These are phyloP conservation scores for Strigomonas oncopelti DNA, from an alignment of 208 protist genomes.

Conservation along the genomic window DNA sequence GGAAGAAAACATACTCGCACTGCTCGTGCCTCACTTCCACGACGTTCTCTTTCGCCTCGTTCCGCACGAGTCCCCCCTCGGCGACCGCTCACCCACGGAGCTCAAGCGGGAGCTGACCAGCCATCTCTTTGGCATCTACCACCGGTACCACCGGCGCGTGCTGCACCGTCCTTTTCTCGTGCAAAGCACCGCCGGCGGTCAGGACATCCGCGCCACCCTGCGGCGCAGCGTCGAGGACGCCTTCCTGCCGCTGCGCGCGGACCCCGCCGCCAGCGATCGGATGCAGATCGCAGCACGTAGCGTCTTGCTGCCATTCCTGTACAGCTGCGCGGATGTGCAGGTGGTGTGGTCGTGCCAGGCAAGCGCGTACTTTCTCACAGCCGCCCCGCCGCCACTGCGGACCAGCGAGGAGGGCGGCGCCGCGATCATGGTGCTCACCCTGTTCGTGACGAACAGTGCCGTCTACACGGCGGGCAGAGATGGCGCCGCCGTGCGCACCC, in stretches of 20 bases:
- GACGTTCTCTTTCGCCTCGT: slow-evolving; percentile 50
- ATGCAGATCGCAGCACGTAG: background rate
- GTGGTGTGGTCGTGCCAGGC: slow-evolving; percentile 3
- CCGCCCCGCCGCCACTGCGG: slow-evolving; percentile 14
- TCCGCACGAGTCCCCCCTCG: slow-evolving; percentile 23
- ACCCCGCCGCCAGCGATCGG: background rate
- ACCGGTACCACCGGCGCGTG: slow-evolving; percentile 40
- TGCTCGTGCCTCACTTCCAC: slow-evolving; percentile 61
- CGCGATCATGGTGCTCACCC: slow-evolving; percentile 19
- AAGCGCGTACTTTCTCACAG: background rate
- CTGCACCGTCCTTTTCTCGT: slow-evolving; percentile 12
- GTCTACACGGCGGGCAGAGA: slow-evolving; percentile 26
- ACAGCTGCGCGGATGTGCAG: slow-evolving; percentile 1
- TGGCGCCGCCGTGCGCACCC: slow-evolving; percentile 1
- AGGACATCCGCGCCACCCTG: slow-evolving; percentile 32
- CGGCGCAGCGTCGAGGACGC: slow-evolving; percentile 31
- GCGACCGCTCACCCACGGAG: slow-evolving; percentile 21
- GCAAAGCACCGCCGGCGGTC: slow-evolving; percentile 1
- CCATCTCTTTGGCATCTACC: slow-evolving; percentile 41
- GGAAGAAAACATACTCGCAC: slow-evolving; percentile 29
- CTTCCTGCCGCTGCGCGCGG: slow-evolving; percentile 6
- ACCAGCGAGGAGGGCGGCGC: slow-evolving; percentile 8
- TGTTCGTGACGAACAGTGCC: slow-evolving; percentile 55
- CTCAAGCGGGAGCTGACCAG: slow-evolving; percentile 61
- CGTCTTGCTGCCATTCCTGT: background rate